Conservation (phyloP, 2,329 filamentous ascomycete genomes). For the Fusarium sambucinum region DNA sequence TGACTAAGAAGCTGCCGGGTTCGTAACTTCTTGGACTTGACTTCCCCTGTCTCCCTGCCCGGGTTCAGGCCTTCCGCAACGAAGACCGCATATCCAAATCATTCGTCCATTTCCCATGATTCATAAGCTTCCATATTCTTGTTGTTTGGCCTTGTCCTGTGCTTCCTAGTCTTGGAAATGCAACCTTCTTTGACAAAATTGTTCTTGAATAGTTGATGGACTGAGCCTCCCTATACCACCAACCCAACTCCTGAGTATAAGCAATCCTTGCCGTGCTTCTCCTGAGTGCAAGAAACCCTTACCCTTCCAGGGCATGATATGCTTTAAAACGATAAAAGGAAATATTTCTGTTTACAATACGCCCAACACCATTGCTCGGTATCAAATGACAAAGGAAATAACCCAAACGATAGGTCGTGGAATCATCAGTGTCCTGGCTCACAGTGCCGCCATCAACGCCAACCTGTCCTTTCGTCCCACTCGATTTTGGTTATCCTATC, state of each 20-base stretch:
- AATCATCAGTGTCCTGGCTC: slow-evolving; percentile 44
- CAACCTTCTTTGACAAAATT: slow-evolving; percentile 25
- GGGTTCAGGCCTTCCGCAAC: not conserved
- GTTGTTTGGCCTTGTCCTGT: slow-evolving; percentile 8
- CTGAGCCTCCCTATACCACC: slow-evolving; percentile 29
- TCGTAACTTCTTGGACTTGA: not conserved
- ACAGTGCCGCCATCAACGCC: slow-evolving; percentile 20
- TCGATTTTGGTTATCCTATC: slow-evolving; percentile 19
- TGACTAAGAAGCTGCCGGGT: not conserved
- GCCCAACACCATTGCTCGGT: slow-evolving; percentile 53
- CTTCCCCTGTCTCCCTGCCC: not conserved
- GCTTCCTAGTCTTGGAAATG: slow-evolving; percentile 33
- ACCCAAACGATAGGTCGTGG: slow-evolving; percentile 43
- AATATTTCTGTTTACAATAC: slow-evolving; percentile 46
- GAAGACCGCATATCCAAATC: slow-evolving; percentile 5
- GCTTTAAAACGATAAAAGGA: slow-evolving; percentile 31
- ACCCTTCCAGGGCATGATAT: slow-evolving; percentile 24
- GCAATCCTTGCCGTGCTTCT: slow-evolving; percentile 24
- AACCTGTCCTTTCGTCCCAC: slow-evolving; percentile 33
- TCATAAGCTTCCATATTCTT: slow-evolving; percentile 31
- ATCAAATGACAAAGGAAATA: slow-evolving; percentile 46
- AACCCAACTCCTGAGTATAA: slow-evolving; percentile 19
- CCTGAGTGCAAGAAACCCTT: slow-evolving; percentile 21
- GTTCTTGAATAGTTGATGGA: slow-evolving; percentile 19
- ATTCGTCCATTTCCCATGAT: slow-evolving; percentile 31